Conservation (phyloP, 2,329 filamentous ascomycete genomes). For the Thielaviopsis musarum region DNA sequence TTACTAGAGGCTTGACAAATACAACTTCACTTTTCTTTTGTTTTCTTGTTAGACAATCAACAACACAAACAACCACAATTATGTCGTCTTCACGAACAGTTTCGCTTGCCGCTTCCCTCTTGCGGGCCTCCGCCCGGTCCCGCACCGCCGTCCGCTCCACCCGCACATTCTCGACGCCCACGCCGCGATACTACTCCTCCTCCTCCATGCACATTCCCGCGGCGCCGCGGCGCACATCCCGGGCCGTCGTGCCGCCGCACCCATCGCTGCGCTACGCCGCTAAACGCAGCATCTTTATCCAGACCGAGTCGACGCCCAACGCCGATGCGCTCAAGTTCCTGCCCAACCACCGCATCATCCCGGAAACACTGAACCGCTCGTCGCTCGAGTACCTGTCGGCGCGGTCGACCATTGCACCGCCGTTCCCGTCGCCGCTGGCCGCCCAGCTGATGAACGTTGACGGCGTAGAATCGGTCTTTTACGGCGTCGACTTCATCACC, state of each 20-base stretch:
- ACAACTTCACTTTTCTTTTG: background rate
- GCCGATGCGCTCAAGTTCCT: slow-evolving; percentile 93
- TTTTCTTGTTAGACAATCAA: background rate
- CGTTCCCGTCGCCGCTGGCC: slow-evolving; percentile 80
- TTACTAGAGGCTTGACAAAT: too few species aligned
- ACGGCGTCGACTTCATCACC: slow-evolving; percentile 90
- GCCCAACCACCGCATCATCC: slow-evolving; percentile 74
- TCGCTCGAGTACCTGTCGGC: slow-evolving; percentile 89
- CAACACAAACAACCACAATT: background rate
- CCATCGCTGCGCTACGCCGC: slow-evolving; percentile 19
- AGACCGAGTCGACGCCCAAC: slow-evolving; percentile 90
- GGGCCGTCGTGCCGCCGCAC: slow-evolving; percentile 13
- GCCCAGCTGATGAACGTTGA: slow-evolving; percentile 85
- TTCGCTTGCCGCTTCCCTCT: slow-evolving; percentile 7
- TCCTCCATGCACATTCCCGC: slow-evolving; percentile 9
- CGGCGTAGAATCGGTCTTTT: slow-evolving; percentile 88
- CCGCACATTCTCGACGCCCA: background rate
- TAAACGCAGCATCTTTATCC: slow-evolving; percentile 80
- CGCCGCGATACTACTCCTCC: slow-evolving; percentile 9
- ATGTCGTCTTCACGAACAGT: slow-evolving; percentile 4
- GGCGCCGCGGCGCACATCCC: slow-evolving; percentile 11
- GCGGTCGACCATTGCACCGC: slow-evolving; percentile 72
- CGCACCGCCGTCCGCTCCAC: background rate
- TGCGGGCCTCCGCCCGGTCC: slow-evolving; percentile 8
- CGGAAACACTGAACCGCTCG: slow-evolving; percentile 50